Conservation (phyloP, 2,329 filamentous ascomycete species). For the Bipolaris bicolor region DNA sequence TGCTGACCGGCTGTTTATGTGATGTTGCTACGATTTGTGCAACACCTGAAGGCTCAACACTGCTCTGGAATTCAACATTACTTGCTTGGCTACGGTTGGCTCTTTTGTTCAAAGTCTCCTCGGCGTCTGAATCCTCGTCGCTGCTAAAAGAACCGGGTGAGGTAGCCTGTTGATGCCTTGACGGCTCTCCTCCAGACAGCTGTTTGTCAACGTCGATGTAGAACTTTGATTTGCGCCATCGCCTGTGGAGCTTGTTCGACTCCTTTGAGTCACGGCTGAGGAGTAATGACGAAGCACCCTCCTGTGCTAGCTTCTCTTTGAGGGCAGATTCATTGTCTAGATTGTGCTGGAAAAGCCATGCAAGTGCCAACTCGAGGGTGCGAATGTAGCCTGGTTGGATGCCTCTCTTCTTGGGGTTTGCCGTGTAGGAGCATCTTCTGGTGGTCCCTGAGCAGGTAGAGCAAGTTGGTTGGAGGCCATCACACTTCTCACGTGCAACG, state of each 20-base stretch:
- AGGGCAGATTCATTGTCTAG: conserved; percentile 65
- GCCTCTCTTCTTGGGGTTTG: conserved; percentile 76
- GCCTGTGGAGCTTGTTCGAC: conserved; percentile 64
- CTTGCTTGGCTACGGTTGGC: conserved; percentile 8
- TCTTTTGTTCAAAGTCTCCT: conserved; percentile 14
- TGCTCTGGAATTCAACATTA: not conserved
- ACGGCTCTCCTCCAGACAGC: conserved; percentile 57
- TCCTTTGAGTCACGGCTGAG: conserved; percentile 60
- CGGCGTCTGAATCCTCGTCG: conserved; percentile 36
- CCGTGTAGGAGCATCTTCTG: conserved; percentile 72
- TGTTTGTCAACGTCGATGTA: conserved; percentile 68
- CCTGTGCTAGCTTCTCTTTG: conserved; percentile 59
- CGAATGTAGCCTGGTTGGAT: conserved; percentile 82
- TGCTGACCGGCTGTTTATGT: not conserved
- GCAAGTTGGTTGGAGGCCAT: conserved; percentile 70
- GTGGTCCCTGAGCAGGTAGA: conserved; percentile 69
- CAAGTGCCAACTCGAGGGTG: conserved; percentile 71
- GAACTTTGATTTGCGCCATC: conserved; percentile 68
- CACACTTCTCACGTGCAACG: conserved; percentile 72
- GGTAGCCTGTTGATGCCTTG: conserved; percentile 26
- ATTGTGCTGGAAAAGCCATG: conserved; percentile 68
- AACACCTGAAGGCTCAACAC: not conserved
- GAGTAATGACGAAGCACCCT: conserved; percentile 57
- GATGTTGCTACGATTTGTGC: not conserved
- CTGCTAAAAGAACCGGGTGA: conserved; percentile 31